Percentiles rank a stretch among this genome's conserved stretches.
phyloP scores from a whole-genome alignment of 495 filamentous ascomycete genomes.

The Trichoderma orchidacearum region DNA sequence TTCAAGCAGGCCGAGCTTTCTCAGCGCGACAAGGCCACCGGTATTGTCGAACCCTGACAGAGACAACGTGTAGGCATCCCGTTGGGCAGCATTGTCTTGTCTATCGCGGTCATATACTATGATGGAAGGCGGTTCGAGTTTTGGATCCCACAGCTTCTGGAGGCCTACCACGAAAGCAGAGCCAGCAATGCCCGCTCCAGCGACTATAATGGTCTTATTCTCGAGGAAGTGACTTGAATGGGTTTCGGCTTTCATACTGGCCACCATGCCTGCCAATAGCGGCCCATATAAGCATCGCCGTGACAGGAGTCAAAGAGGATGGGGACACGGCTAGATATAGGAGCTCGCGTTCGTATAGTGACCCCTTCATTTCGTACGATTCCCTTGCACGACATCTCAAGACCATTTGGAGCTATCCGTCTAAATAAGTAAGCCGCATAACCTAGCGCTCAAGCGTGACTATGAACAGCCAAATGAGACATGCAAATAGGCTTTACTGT shows the following conservation, averaged over 20 bases:
- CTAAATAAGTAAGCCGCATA: no score
- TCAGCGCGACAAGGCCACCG: conserved; percentile 11
- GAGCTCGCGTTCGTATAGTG: no score
- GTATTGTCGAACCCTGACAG: conserved; percentile 14
- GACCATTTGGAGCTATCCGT: no score
- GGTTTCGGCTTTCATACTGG: background rate
- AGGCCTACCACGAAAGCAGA: conserved; percentile 19
- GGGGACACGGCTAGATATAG: no score
- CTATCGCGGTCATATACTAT: conserved; percentile 20
- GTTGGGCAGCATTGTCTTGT: conserved; percentile 3
- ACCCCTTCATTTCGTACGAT: no score
- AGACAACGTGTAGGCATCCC: conserved; percentile 21
- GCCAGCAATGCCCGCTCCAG: conserved; percentile 22
- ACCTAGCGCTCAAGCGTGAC: no score
- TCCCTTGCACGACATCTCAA: no score
- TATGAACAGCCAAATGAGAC: no score
- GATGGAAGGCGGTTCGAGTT: conserved; percentile 10
- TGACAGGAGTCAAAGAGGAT: no score
- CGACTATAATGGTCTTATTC: conserved; percentile 20
- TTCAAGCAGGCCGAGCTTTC: conserved; percentile 12
- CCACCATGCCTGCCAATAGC: background rate
- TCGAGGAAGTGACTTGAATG: conserved; percentile 11
- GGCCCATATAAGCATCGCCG: no score
- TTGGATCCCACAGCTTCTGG: conserved; percentile 13
- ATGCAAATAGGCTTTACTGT: no score